phyloP scores from a whole-genome alignment of 2,329 filamentous ascomycete genomes.

The Cercospora sp. region DNA sequence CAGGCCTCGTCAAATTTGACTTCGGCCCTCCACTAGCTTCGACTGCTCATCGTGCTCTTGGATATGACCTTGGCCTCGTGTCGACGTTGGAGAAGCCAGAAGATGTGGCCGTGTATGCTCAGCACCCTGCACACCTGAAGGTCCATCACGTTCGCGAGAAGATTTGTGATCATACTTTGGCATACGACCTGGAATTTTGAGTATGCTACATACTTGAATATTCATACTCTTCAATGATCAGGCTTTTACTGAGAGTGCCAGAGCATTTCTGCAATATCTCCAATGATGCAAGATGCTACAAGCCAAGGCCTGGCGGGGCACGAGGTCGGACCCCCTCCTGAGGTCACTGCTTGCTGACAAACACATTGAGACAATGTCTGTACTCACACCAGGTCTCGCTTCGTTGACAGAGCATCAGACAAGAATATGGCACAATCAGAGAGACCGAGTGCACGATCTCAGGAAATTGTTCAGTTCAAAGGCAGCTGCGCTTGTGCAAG shows the following conservation, averaged over 20 bases:
- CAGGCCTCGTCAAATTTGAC: conserved; percentile 26
- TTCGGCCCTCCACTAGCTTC: conserved; percentile 41
- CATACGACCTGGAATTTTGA: conserved; percentile 30
- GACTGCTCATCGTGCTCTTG: conserved; percentile 46
- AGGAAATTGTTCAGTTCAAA: conserved; percentile 16
- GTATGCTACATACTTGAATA: neutral
- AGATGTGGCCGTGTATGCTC: conserved; percentile 46
- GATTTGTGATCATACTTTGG: conserved; percentile 28
- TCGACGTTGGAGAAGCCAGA: conserved; percentile 48
- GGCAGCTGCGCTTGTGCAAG: conserved; percentile 31
- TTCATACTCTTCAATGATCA: neutral
- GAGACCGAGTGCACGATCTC: neutral
- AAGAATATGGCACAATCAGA: conserved; percentile 14
- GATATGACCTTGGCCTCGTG: conserved; percentile 50
- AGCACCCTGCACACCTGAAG: conserved; percentile 50
- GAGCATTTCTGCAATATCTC: neutral
- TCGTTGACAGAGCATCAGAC: neutral
- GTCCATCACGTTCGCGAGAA: conserved; percentile 26
- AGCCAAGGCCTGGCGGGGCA: neutral
- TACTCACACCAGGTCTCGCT: neutral
- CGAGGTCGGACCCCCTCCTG: neutral
- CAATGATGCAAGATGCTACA: neutral
- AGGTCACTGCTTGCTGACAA: conserved; percentile 1
- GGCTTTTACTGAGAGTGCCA: neutral
- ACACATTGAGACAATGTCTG: neutral